phyloP scores from a whole-genome alignment of 805 yeast species.

The Kockiozyma suomiensis region DNA sequence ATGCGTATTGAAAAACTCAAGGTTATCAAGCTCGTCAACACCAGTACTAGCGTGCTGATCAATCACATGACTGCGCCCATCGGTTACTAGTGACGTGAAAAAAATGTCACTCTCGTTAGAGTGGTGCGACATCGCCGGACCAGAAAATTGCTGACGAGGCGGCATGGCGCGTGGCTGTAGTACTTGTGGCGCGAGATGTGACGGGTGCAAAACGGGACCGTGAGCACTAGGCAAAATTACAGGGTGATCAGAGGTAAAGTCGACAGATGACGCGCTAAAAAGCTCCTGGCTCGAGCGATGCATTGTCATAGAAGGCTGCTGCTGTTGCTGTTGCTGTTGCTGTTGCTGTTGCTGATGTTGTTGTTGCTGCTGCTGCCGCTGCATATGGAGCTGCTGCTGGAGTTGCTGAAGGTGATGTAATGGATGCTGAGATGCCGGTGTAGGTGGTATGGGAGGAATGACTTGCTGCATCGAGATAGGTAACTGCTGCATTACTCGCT shows the following conservation, averaged over 20 bases:
- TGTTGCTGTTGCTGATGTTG: constrained; percentile 23
- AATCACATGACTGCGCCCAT: constrained; percentile 31
- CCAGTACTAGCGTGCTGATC: constrained; percentile 26
- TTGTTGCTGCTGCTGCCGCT: constrained; percentile 24
- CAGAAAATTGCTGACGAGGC: not conserved
- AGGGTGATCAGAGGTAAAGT: constrained; percentile 1
- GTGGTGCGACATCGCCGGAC: not conserved
- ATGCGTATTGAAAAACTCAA: constrained; percentile 30
- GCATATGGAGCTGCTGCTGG: constrained; percentile 24
- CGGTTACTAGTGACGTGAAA: constrained; percentile 29
- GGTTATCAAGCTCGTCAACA: constrained; percentile 23
- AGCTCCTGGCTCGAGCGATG: not conserved
- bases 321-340: constrained; percentile 21
- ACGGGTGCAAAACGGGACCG: constrained; percentile 25
- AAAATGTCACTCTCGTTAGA: constrained; percentile 19
- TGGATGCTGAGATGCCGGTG: constrained; percentile 20
- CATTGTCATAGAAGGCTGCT: constrained; percentile 4
- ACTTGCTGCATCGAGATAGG: constrained; percentile 26
- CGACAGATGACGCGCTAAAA: constrained; percentile 3
- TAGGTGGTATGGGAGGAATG: constrained; percentile 22
- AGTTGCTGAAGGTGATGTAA: constrained; percentile 25
- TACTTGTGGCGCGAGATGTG: constrained; percentile 9
- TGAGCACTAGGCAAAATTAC: constrained; percentile 18
- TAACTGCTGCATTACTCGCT: constrained; percentile 12
- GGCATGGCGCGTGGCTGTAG: constrained; percentile 6